Evolutionary conservation across 106 monocot species (phyloP), one percentile per base, ranked within the genome.

Genomic region (Xerophyta viscosa): DNA sequence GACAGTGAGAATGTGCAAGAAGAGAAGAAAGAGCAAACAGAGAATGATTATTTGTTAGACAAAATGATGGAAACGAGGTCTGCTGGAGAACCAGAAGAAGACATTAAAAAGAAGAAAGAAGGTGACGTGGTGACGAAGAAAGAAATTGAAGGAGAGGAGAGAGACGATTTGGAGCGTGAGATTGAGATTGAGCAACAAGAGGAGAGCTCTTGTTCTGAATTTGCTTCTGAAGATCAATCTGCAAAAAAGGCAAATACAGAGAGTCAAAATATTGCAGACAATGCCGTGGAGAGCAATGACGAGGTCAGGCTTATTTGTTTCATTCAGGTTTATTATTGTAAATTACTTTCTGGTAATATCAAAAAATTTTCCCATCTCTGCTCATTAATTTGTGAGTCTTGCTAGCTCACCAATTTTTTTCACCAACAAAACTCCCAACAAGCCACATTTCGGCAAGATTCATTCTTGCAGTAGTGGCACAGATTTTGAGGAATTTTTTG

Each of bases 141-240:
- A 46, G 46, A 46, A 17, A 44, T 8, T 9, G n/a, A 44, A 19
- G 46, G 8, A 20, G 20, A 19, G 46, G 18, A 46, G n/a, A 19
- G 2, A 7, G 2, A 46, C 2, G 46, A 46, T 46, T 13, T 19
- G 46, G 46, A 1, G 1, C 20, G 31, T 54, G 36, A 33, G 17
- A 23, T 54, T 20, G 54, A 12, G 31, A 36, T 36, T 54, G 54
- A 54, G 33, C 31, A 21, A 37, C 36, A 17, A 11, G 21, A 12
- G 2, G 8, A 10, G 30, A 54, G 54, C 54, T 54, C 33, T n/a
- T 30, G 22, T 18, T 54, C 29, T 54, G 54, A 29, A 36, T 54
- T 33, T 33, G 21, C 30, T 8, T 8, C 19, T 20, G 21, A 21
- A 17, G 33, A 33, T 54, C 18, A 19, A 6, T 33, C 54, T 20